phyloP scores from a whole-genome alignment of 805 yeast species.

The Candida lessepsii region DNA sequence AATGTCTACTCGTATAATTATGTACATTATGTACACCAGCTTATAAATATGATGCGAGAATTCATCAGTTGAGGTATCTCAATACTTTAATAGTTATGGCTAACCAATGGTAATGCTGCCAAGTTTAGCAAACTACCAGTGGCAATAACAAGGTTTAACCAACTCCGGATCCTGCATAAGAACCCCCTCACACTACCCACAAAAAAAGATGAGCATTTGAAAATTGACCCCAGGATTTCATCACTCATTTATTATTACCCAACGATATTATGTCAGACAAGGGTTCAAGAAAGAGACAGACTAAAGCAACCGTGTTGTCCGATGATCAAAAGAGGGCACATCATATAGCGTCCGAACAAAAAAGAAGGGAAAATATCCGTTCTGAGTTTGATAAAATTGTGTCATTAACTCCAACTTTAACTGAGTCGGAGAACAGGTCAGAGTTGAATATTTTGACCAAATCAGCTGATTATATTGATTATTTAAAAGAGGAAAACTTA shows the following conservation, averaged over 20 bases:
- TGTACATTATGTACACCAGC: too few species aligned
- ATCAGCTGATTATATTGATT: conserved; percentile 53
- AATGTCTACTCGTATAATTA: too few species aligned
- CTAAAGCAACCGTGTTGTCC: conserved; percentile 30
- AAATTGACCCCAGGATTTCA: conserved; percentile 5
- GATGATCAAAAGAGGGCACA: conserved; percentile 55
- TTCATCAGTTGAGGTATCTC: too few species aligned
- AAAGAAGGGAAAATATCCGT: conserved; percentile 80
- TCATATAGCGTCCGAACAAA: conserved; percentile 84
- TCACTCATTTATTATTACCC: not conserved
- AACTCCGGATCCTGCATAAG: too few species aligned
- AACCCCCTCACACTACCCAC: not conserved
- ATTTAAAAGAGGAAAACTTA: conserved; percentile 50
- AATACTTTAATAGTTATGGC: too few species aligned
- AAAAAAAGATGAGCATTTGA: conserved; percentile 4
- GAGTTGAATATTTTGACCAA: conserved; percentile 74
- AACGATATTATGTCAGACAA: conserved; percentile 4
- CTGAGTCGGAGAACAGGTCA: conserved; percentile 70
- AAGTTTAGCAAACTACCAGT: too few species aligned
- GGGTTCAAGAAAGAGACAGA: conserved; percentile 19
- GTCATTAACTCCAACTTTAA: conserved; percentile 68
- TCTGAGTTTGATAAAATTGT: conserved; percentile 78
- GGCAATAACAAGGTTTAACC: too few species aligned
- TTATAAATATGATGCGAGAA: too few species aligned
- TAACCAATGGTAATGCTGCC: too few species aligned